These are phyloP conservation scores for Fusarium haematococcum DNA, from an alignment of 2,329 filamentous ascomycete species.

Conservation along the genomic window DNA sequence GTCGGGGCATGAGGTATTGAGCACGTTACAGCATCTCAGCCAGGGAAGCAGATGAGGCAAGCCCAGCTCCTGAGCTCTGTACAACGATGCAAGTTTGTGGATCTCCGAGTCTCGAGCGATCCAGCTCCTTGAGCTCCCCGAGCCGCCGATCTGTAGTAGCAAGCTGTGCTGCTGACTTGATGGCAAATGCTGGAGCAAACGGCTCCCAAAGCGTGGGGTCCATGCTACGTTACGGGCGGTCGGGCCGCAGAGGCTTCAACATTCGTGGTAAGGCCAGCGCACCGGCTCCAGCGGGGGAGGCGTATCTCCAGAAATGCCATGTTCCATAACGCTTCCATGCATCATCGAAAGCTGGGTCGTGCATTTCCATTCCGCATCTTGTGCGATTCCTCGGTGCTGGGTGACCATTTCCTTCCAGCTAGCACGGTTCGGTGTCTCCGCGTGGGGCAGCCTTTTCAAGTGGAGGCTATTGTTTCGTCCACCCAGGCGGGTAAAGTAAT, in stretches of 20 bases:
- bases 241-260: constrained; percentile 2
- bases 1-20: background rate
- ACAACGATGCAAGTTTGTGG: constrained; percentile 1
- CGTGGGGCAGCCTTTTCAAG: constrained; percentile 10
- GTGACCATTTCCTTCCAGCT: constrained; percentile 26
- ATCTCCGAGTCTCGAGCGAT: constrained; percentile 1
- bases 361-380: constrained; percentile 4
- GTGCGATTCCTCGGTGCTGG: background rate
- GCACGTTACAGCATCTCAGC: background rate
- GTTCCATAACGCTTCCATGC: constrained; percentile 20
- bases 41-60: background rate
- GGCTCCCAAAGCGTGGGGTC: background rate
- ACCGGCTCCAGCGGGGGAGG: background rate
- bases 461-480: constrained; percentile 1
- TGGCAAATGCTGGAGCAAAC: background rate
- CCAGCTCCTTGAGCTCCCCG: background rate
- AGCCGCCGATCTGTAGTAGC: background rate
- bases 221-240: constrained; percentile 31
- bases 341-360: background rate
- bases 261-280: background rate
- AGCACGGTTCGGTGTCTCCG: constrained; percentile 41
- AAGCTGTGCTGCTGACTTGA: background rate
- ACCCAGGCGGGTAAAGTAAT: background rate
- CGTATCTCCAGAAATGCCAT: constrained; percentile 2
- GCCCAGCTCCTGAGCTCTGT: background rate